Conservation (phyloP, 257 asterid species). For the Fraxinus americana region DNA sequence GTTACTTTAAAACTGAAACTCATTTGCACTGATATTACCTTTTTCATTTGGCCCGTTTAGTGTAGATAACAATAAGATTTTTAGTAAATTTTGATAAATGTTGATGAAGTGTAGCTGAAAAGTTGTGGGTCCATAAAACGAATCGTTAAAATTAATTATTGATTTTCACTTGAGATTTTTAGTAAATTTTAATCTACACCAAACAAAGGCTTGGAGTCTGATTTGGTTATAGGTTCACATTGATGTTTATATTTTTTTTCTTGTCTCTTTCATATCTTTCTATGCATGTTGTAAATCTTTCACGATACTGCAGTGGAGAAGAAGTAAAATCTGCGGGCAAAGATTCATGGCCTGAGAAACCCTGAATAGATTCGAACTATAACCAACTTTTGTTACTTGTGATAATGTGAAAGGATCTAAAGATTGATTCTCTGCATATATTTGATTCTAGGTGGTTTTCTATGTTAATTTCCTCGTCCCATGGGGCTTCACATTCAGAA, state of each 20-base stretch:
- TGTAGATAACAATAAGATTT: too few relatives aligned
- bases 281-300: background rate
- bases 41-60: background rate
- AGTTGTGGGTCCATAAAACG: too few relatives aligned
- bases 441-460: background rate
- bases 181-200: too few relatives aligned
- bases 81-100: too few relatives aligned
- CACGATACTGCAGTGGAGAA: background rate
- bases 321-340: background rate
- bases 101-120: too few relatives aligned
- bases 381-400: background rate
- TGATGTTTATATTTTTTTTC: background rate
- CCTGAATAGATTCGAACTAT: background rate
- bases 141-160: too few relatives aligned
- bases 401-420: background rate
- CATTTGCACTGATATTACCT: background rate
- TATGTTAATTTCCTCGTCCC: background rate
- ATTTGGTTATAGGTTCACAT: too few relatives aligned
- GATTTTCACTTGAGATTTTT: too few relatives aligned
- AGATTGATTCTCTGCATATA: background rate
- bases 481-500: background rate
- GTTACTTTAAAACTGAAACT: background rate
- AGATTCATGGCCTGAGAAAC: background rate
- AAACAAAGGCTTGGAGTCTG: too few relatives aligned
- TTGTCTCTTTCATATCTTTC: background rate